phyloP scores from a whole-genome alignment of 768 basidiomycete genomes.

The Amyloporia xantha region DNA sequence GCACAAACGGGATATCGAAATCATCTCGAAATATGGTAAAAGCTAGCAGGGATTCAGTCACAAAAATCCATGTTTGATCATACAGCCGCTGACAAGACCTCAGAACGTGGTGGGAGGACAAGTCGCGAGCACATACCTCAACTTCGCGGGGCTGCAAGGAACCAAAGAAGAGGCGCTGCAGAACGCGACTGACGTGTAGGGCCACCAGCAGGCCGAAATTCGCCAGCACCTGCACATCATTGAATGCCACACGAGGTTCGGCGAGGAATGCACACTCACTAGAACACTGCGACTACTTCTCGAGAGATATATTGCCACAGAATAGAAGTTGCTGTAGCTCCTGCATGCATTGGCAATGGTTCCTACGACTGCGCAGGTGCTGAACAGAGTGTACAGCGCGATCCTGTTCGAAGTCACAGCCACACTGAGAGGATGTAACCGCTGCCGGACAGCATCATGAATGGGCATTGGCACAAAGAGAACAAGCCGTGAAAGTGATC shows the following conservation, averaged over 20 bases:
- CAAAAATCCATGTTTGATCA: constrained; percentile 94
- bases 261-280: constrained; percentile 45
- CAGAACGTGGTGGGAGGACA: not conserved
- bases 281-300: constrained; percentile 90
- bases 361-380: constrained; percentile 60
- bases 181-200: constrained; percentile 64
- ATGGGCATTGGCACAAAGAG: constrained; percentile 36
- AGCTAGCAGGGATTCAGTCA: constrained; percentile 92
- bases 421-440: constrained; percentile 42
- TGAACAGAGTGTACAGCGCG: constrained; percentile 61
- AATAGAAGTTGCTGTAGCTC: constrained; percentile 88
- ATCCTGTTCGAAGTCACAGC: constrained; percentile 58
- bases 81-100: constrained; percentile 73
- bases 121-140: constrained; percentile 52
- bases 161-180: constrained; percentile 91
- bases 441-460: constrained; percentile 42
- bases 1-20: constrained; percentile 85
- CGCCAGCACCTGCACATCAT: constrained; percentile 78
- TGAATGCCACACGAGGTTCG: not conserved
- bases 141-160: constrained; percentile 80
- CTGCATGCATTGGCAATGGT: constrained; percentile 77
- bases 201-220: constrained; percentile 84
- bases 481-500: no score
- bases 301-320: constrained; percentile 87
- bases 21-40: constrained; percentile 97